phyloP scores from a whole-genome alignment of 495 filamentous ascomycete species.

The Terfezia claveryi region DNA sequence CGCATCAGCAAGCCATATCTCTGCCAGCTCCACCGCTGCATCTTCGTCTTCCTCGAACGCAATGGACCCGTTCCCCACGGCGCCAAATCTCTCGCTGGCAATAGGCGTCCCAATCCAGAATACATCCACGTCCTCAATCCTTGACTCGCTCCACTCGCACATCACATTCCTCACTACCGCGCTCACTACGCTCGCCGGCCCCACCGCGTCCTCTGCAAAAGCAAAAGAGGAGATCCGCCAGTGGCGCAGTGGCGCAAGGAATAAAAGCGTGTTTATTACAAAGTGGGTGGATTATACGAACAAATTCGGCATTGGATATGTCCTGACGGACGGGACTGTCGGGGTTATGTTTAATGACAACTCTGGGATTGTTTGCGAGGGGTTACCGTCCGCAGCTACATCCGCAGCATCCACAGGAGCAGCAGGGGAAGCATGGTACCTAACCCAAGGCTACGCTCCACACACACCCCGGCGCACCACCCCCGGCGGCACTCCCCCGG shows the following conservation, averaged over 20 bases:
- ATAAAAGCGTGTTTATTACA: constrained; percentile 32
- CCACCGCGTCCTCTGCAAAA: constrained; percentile 9
- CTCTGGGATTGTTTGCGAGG: constrained; percentile 37
- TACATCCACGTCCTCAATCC: constrained; percentile 11
- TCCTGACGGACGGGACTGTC: constrained; percentile 62
- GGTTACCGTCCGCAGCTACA: too few species aligned
- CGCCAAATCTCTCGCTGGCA: constrained; percentile 9
- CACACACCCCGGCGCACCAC: constrained; percentile 6
- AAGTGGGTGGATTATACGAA: constrained; percentile 96
- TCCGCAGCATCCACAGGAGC: too few species aligned
- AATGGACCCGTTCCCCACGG: neutral
- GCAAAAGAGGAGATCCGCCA: constrained; percentile 11
- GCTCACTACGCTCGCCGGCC: constrained; percentile 3
- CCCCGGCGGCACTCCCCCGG: neutral
- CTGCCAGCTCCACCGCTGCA: too few species aligned
- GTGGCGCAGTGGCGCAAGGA: constrained; percentile 11
- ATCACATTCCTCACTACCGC: constrained; percentile 14
- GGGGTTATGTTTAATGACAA: constrained; percentile 57
- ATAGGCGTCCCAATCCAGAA: constrained; percentile 13
- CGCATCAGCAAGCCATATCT: neutral
- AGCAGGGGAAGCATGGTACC: constrained; percentile 17
- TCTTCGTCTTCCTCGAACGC: constrained; percentile 5
- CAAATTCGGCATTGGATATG: constrained; percentile 70
- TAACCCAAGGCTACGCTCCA: constrained; percentile 26
- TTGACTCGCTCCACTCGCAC: constrained; percentile 10